Conservation (phyloP, 2,329 filamentous ascomycete genomes). For the Talaromyces sp. region DNA sequence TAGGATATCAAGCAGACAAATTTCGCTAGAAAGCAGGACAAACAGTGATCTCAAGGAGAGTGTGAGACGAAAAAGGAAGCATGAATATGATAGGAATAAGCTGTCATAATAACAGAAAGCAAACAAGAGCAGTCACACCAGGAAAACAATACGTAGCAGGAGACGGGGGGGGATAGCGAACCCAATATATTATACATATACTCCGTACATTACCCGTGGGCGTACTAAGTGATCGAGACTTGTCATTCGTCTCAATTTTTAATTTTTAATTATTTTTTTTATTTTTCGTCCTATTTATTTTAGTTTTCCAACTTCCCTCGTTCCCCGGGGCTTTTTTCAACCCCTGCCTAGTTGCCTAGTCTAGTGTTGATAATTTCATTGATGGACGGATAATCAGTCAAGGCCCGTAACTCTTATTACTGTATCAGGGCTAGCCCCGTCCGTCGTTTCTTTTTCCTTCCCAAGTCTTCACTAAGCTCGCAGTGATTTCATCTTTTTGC, state of each 20-base stretch:
- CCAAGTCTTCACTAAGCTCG: not conserved
- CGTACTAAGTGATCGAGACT: not conserved
- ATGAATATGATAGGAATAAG: not conserved
- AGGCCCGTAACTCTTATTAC: not conserved
- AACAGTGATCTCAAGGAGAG: not conserved
- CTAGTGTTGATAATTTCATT: not conserved
- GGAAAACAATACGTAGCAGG: constrained; percentile 8
- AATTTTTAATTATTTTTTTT: constrained; percentile 1
- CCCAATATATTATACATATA: constrained; percentile 4
- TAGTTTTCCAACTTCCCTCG: constrained; percentile 7
- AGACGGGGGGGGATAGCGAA: not conserved
- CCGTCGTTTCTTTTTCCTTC: not conserved
- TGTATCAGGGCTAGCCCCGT: constrained; percentile 1
- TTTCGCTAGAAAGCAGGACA: constrained; percentile 1
- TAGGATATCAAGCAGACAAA: not conserved
- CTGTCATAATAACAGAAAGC: constrained; percentile 5
- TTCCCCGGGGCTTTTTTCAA: constrained; percentile 7
- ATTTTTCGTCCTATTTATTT: not conserved
- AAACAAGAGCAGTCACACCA: constrained; percentile 14
- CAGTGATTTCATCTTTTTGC: not conserved
- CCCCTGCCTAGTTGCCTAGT: constrained; percentile 9
- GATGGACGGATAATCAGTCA: constrained; percentile 6
- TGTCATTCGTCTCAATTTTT: constrained; percentile 1
- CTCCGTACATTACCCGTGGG: not conserved
- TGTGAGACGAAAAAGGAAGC: not conserved